phyloP scores from a whole-genome alignment of 73 alveolate genomes.

The Paramecium tetraurelia region DNA sequence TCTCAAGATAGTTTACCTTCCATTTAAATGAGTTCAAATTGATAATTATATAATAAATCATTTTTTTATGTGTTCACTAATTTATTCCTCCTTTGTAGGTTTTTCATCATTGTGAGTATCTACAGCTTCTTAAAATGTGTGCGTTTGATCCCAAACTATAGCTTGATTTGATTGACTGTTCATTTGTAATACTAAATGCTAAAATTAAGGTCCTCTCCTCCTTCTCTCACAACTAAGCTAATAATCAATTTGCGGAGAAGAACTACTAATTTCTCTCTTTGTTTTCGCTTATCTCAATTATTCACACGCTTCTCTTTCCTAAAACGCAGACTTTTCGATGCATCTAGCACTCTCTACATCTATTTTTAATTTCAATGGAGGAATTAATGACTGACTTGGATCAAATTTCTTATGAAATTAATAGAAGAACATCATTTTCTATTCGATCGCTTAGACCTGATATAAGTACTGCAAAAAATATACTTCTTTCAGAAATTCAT shows the following conservation, averaged over 20 bases:
- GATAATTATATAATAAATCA: background rate
- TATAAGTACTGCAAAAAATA: background rate
- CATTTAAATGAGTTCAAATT: background rate
- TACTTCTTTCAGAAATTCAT: conserved; percentile 39
- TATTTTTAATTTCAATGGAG: conserved; percentile 15
- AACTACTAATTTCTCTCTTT: background rate
- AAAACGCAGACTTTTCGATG: background rate
- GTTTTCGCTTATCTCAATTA: background rate
- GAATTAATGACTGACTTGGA: background rate
- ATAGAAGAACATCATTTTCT: conserved; percentile 13
- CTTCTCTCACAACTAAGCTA: background rate
- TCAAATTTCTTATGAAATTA: background rate
- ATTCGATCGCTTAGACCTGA: conserved; percentile 2
- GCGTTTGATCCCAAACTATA: background rate
- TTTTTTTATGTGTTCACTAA: background rate
- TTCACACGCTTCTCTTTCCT: background rate
- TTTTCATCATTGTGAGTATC: background rate
- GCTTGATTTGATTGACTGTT: background rate
- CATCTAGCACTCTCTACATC: conserved; percentile 4
- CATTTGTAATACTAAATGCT: background rate
- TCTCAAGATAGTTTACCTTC: background rate
- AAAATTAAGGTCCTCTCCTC: background rate
- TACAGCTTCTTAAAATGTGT: background rate
- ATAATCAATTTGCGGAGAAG: background rate
- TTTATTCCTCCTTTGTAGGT: background rate